Base-by-base conservation (phyloP, 768 basidiomycete genomes). In the Paxillus ammoniavirescens region DNA sequence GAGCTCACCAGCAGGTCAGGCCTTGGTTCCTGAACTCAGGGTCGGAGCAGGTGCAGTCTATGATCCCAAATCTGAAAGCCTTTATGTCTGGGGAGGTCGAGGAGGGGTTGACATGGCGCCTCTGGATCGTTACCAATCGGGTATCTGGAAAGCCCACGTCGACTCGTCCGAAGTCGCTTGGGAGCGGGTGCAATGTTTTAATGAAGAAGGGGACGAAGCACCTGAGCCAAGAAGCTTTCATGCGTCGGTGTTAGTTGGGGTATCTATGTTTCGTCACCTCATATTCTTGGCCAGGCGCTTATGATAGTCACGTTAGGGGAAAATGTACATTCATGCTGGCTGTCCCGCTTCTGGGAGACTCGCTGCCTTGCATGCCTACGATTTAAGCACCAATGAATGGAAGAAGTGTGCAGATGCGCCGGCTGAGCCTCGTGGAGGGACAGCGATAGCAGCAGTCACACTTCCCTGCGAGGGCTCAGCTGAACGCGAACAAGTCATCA, bases 51-150 rank as follows among this genome's bases (percentile, higher is more conserved):
- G 56, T 5, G 41, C 64, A 42, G 54, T 53, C 9, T 65, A 54
- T 42, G 64, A 68, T 45, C 36, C 61, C 14, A 23, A 14, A n/a
- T 33, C 50, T 6, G 47, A 59, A 37, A 47, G 14, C 4, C 58
- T 77, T 42, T 76, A 77, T 56, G 44, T 78, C 42, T 81, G 77
- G 72, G 78, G 77, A 4, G 77, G 79, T 4, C 69, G 78, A 15
- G 75, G 76, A 2, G 77, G 75, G 2, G 58, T 63, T 14, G 68
- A 70, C 23, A 72, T 73, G 74, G 63, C 66, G 1, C 74, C 74
- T 3, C 62, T 78, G 15, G 60, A 61, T 8, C 50, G 21, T 2
- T 53, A 59, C 36, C 64, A 71, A 44, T 58, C 68, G 0, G 68
- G 70, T n/a, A 21, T 73, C 12, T 73, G 72, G 69, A 57, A 45